Evolutionary conservation across 2,329 filamentous ascomycete species (phyloP).

Genomic region (Nigrograna mackinnonii): DNA sequence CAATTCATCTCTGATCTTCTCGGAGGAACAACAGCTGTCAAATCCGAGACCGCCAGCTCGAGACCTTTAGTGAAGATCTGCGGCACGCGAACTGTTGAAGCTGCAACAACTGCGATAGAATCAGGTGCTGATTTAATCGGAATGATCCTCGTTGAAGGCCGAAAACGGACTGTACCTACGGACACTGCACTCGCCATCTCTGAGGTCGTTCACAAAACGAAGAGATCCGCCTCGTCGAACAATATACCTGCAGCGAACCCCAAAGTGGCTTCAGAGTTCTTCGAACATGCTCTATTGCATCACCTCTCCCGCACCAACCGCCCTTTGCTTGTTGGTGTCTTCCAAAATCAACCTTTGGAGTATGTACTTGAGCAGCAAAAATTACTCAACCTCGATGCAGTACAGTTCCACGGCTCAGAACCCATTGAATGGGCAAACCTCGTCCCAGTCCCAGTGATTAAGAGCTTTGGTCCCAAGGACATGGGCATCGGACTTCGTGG

Average conservation of each 20-base stretch:
- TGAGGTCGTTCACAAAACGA: constrained; percentile 67
- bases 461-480: constrained; percentile 78
- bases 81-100: constrained; percentile 82
- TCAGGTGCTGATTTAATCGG: constrained; percentile 90
- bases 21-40: constrained; percentile 51
- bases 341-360: constrained; percentile 84
- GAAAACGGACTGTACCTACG: constrained; percentile 77
- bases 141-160: constrained; percentile 84
- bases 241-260: constrained; percentile 10
- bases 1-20: constrained; percentile 85
- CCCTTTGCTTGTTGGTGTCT: constrained; percentile 87
- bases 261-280: constrained; percentile 67
- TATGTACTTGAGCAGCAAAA: constrained; percentile 81
- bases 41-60: constrained; percentile 26
- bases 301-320: constrained; percentile 58
- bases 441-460: constrained; percentile 92
- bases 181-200: constrained; percentile 83
- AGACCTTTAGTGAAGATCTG: constrained; percentile 84
- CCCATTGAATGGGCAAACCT: constrained; percentile 86
- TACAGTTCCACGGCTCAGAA: constrained; percentile 91
- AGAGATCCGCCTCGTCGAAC: constrained; percentile 26
- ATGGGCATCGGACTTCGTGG: constrained; percentile 73
- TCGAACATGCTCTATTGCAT: constrained; percentile 57
- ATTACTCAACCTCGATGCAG: constrained; percentile 77
- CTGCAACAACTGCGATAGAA: constrained; percentile 77